phyloP scores from a whole-genome alignment of 2,329 filamentous ascomycete genomes.

The Chaetomium olivaceum region DNA sequence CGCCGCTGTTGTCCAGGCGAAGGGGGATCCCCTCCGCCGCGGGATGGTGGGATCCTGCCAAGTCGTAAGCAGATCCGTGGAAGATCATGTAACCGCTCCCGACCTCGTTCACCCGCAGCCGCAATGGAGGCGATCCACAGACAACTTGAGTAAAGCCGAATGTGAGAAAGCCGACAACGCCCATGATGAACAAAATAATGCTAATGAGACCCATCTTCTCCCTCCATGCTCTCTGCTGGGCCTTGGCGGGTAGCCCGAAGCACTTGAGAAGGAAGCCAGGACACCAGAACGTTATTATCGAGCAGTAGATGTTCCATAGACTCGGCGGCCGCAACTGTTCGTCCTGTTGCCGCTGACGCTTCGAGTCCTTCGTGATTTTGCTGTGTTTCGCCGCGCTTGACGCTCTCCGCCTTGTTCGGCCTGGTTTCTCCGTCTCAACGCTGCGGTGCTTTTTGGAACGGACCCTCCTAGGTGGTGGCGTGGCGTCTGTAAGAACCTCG shows the following conservation, averaged over 20 bases:
- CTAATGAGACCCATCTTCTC: conserved; percentile 98
- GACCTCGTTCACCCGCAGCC: conserved; percentile 82
- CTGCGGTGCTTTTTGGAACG: conserved; percentile 40
- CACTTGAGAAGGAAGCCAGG: conserved; percentile 82
- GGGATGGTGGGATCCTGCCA: conserved; percentile 75
- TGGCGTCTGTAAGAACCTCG: conserved; percentile 49
- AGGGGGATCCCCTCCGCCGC: conserved; percentile 74
- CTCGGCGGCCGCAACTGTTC: conserved; percentile 77
- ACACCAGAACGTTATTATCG: conserved; percentile 90
- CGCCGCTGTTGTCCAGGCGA: conserved; percentile 47
- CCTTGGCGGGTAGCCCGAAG: conserved; percentile 81
- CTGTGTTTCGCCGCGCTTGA: conserved; percentile 53
- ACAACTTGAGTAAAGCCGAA: conserved; percentile 94
- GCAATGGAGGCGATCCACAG: conserved; percentile 69
- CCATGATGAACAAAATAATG: conserved; percentile 85
- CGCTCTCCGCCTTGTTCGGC: conserved; percentile 38
- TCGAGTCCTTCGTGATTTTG: conserved; percentile 63
- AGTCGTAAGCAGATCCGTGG: conserved; percentile 86
- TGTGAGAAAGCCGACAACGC: conserved; percentile 89
- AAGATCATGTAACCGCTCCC: conserved; percentile 88
- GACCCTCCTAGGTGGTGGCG: conserved; percentile 41
- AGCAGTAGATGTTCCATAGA: conserved; percentile 94
- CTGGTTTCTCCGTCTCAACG: conserved; percentile 43
- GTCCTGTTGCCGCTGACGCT: conserved; percentile 52
- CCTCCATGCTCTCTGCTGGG: conserved; percentile 89